Evolutionary conservation across 129 eudicot species (phyloP), one percentile per base, ranked within the genome.

Genomic region (Helianthus tuberosus): DNA sequence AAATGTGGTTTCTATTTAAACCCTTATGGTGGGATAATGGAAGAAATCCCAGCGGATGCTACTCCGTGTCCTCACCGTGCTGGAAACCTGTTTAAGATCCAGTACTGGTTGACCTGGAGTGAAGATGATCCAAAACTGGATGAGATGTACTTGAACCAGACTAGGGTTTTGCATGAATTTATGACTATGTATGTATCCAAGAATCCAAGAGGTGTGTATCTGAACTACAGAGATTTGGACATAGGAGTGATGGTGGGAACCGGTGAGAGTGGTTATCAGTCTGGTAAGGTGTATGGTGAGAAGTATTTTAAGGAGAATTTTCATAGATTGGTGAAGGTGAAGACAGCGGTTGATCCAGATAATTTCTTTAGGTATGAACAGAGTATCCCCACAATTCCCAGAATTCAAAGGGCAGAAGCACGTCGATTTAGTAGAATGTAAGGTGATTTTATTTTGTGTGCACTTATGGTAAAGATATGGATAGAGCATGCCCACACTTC

Each of bases 31-130:
- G 84, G 87, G 11, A 51, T 35, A 44, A 84, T 84, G 87, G 15
- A 60, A 12, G 84, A 77, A 27, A 66, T 84, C 1, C 35, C 72
- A 0, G 77, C 36, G 8, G 57, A 74, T 11, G 80, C 87, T 0
- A 80, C 79, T 35, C 79, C 87, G 6, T 79, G 71, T 55, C 87
- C 87, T 20, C 87, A 84, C 57, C 75, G 87, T 38, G 75, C 69
- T 5, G 87, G 87, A 10, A 84, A 72, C 64, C 25, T 77, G 46
- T 77, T 44, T 41, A 67, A 68, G 50, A 23, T 75, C 62, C 71
- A 79, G 8, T 65, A 80, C 58, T 69, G 62, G 38, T 53, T 62
- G 67, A 38, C 51, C 44, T 80, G 80, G 87, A 51, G 11, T 7
- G 76, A 70, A 27, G 43, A 62, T 66, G 51, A 83, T 35, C 75